Evolutionary conservation across 83 land plant species (phyloP).

Genomic region (Diphasiastrum complanatum): DNA sequence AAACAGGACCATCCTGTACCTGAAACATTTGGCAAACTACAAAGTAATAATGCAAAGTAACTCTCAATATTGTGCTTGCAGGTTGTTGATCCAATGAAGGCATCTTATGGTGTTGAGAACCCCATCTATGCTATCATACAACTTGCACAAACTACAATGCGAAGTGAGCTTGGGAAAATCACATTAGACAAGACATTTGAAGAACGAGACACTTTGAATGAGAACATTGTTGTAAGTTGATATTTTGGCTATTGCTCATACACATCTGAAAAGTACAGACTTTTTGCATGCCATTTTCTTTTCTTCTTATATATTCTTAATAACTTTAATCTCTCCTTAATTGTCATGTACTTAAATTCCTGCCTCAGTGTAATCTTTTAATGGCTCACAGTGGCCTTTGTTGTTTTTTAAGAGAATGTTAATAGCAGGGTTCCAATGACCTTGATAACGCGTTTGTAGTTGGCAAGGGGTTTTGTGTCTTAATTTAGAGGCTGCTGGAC

Average conservation of each 20-base stretch:
- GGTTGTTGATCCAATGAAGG: conserved; percentile 79
- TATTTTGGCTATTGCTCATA: background rate
- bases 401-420: too few relatives aligned
- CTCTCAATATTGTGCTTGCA: conserved; percentile 23
- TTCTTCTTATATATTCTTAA: too few relatives aligned
- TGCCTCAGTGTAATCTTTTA: too few relatives aligned
- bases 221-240: conserved; percentile 72
- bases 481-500: too few relatives aligned
- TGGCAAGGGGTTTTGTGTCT: too few relatives aligned
- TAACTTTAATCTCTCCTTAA: too few relatives aligned
- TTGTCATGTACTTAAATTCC: too few relatives aligned
- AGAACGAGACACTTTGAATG: conserved; percentile 84
- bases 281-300: too few relatives aligned
- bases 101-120: conserved; percentile 93
- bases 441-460: too few relatives aligned
- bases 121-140: conserved; percentile 81
- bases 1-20: background rate
- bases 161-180: conserved; percentile 93
- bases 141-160: conserved; percentile 95
- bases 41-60: background rate
- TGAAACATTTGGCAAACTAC: background rate
- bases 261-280: too few relatives aligned
- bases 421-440: too few relatives aligned
- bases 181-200: conserved; percentile 91
- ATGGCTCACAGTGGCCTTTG: too few relatives aligned